Evolutionary conservation across 306 rosid species (phyloP), one percentile per base, ranked within the genome.

Genomic region (Herpetospermum pedunculosum): DNA sequence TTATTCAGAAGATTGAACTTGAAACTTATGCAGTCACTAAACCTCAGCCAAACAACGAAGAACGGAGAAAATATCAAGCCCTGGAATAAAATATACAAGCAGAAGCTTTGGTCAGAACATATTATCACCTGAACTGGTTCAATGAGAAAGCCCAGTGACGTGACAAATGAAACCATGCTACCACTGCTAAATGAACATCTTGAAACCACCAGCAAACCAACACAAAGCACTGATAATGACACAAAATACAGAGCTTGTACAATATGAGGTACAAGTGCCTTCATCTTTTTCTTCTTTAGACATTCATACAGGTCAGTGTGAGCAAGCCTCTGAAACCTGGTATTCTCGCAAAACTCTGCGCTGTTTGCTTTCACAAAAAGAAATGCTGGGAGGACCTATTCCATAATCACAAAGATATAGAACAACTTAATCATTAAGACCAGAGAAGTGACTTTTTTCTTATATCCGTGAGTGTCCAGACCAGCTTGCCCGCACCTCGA

Each of bases 111-210:
- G 3, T 25, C 55, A 48, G 67, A 44, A 44, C 18, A 62, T 46
- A 78, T 76, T 74, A 60, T 77, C 82, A 92, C 98, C 96, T 92
- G 96, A 73, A 90, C 86, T 53, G 98, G 98, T 80, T 87, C 92
- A 54, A 90, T 79, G 76, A 88, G 67, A 79, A 92, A 92, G 75
- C 89, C 80, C 87, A 87, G 77, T 3, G 98, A 89, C 6, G 96
- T 87, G 77, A 88, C 54, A 8, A 90, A 92, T 25, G 97, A 87
- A 80, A 87, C 83, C 74, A 90, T 78, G 88, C 85, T 78, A 63
- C 72, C 34, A 77, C 86, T 76, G 32, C 85, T 79, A 13, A 85
- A 79, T 63, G 90, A 83, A 64, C 92, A 81, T 41, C 86, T 81
- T 77, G 87, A 88, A 84, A 92, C 80, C 82, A 88, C 74, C 75